phyloP scores from a whole-genome alignment of 306 rosid genomes.

The Benincasa hispida region DNA sequence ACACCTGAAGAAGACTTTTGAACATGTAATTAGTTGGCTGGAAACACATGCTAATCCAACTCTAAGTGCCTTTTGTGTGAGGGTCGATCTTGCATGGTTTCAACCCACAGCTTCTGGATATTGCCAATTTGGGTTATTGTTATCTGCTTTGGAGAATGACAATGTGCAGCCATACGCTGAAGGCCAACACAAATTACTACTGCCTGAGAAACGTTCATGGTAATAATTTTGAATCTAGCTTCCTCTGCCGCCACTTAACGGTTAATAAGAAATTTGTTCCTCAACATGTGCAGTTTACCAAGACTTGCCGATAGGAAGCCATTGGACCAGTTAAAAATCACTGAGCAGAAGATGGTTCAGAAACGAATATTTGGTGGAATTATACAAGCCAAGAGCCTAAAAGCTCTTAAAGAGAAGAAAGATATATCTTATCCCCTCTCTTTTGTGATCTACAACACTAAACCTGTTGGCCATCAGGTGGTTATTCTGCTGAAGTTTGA shows the following conservation, averaged over 20 bases:
- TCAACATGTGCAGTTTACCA: constrained; percentile 26
- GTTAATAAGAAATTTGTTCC: constrained; percentile 13
- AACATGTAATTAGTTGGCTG: constrained; percentile 64
- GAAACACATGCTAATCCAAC: constrained; percentile 57
- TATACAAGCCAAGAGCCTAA: constrained; percentile 46
- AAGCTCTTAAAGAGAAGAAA: constrained; percentile 56
- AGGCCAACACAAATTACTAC: constrained; percentile 26
- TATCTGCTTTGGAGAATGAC: constrained; percentile 37
- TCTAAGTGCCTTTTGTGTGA: constrained; percentile 38
- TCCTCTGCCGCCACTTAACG: constrained; percentile 7
- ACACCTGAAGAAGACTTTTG: constrained; percentile 49
- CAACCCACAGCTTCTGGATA: constrained; percentile 93
- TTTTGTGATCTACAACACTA: constrained; percentile 55
- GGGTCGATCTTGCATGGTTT: constrained; percentile 77
- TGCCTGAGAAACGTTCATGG: constrained; percentile 42
- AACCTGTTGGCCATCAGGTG: constrained; percentile 92
- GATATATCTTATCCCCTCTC: constrained; percentile 42
- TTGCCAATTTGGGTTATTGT: constrained; percentile 66
- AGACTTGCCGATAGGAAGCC: constrained; percentile 18
- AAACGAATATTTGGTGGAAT: constrained; percentile 53
- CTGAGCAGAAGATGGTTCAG: constrained; percentile 38
- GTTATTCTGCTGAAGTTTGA: not conserved
- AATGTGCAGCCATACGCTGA: constrained; percentile 22
- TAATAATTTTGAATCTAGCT: constrained; percentile 21
- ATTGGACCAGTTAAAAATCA: constrained; percentile 20